A percentile compares a stretch with the other conserved stretches of the same genome.
Evolutionary conservation across 805 yeast species (phyloP).

Genomic region (Priceomyces haplophilus): DNA sequence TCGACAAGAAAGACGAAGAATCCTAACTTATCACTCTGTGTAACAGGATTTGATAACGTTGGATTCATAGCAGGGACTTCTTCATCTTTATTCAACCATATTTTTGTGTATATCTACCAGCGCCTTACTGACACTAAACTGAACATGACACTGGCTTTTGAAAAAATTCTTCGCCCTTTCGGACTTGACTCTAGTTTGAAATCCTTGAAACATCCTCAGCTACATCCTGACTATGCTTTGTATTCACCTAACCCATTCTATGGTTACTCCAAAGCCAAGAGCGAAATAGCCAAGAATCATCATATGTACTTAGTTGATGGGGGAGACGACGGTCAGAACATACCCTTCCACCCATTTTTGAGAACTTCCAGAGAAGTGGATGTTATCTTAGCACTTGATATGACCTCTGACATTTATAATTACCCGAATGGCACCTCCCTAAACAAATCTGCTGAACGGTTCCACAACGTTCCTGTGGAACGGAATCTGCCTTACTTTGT

Average conservation of each 20-base stretch:
- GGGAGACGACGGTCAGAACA: conserved; percentile 49
- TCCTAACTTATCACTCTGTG: conserved; percentile 36
- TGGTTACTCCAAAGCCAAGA: conserved; percentile 14
- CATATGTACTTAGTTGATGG: conserved; percentile 43
- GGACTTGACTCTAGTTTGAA: conserved; percentile 36
- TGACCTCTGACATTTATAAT: conserved; percentile 50
- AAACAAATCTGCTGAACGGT: conserved; percentile 34
- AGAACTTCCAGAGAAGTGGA: conserved; percentile 34
- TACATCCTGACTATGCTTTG: conserved; percentile 58
- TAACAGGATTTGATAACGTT: conserved; percentile 53
- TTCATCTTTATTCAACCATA: conserved; percentile 58
- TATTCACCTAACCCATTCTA: conserved; percentile 63
- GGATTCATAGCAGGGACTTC: conserved; percentile 64
- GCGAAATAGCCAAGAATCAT: conserved; percentile 11
- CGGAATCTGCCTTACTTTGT: conserved; percentile 18
- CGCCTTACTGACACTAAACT: conserved; percentile 29
- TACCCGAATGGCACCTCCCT: conserved; percentile 61
- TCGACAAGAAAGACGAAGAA: conserved; percentile 25
- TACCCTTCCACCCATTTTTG: conserved; percentile 46
- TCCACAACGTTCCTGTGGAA: conserved; percentile 15
- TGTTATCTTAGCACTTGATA: conserved; percentile 40
- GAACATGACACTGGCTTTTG: conserved; percentile 30
- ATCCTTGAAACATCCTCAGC: conserved; percentile 22
- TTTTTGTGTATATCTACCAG: conserved; percentile 48
- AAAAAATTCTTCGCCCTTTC: conserved; percentile 39